These are phyloP conservation scores for Tetracladium maxilliforme DNA, from an alignment of 2,329 filamentous ascomycete genomes.

Conservation along the genomic window DNA sequence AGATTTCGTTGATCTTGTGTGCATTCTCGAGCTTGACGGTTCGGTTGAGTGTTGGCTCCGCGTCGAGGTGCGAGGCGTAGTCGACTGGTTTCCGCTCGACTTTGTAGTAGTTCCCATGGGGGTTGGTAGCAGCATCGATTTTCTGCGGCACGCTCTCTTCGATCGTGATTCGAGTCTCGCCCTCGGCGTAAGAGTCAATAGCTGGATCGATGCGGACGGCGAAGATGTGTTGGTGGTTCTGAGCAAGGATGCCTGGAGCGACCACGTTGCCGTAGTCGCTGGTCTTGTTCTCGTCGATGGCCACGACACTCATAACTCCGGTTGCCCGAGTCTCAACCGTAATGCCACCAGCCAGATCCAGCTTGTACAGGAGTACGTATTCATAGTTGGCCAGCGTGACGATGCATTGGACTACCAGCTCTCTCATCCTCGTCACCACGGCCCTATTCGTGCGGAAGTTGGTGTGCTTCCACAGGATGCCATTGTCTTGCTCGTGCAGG, in stretches of 20 bases:
- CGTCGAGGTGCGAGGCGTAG: slow-evolving; percentile 24
- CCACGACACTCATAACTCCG: slow-evolving; percentile 41
- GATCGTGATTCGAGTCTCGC: slow-evolving; percentile 33
- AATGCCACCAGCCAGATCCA: slow-evolving; percentile 48
- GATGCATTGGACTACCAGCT: slow-evolving; percentile 53
- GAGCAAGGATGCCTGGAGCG: slow-evolving; percentile 39
- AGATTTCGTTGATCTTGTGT: slow-evolving; percentile 65
- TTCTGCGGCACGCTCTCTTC: slow-evolving; percentile 36
- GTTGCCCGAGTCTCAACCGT: slow-evolving; percentile 48
- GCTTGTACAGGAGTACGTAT: slow-evolving; percentile 50
- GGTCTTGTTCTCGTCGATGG: slow-evolving; percentile 37
- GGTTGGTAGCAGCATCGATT: slow-evolving; percentile 27
- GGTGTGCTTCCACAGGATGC: slow-evolving; percentile 57
- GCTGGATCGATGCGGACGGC: slow-evolving; percentile 37
- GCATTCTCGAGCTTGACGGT: slow-evolving; percentile 85
- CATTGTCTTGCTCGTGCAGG: slow-evolving; percentile 55
- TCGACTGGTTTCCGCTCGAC: slow-evolving; percentile 26
- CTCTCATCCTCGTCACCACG: slow-evolving; percentile 43
- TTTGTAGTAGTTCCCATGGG: slow-evolving; percentile 36
- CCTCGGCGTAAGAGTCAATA: no score
- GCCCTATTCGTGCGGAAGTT: slow-evolving; percentile 50
- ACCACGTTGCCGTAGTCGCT: slow-evolving; percentile 45
- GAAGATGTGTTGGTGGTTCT: slow-evolving; percentile 47
- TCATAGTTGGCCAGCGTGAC: slow-evolving; percentile 59
- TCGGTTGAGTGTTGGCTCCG: slow-evolving; percentile 32